A percentile compares a stretch with the other conserved stretches of the same genome.
These are phyloP conservation scores for Pythium folliculosum DNA, from an alignment of 352 stramenopile species.

Conservation along the genomic window DNA sequence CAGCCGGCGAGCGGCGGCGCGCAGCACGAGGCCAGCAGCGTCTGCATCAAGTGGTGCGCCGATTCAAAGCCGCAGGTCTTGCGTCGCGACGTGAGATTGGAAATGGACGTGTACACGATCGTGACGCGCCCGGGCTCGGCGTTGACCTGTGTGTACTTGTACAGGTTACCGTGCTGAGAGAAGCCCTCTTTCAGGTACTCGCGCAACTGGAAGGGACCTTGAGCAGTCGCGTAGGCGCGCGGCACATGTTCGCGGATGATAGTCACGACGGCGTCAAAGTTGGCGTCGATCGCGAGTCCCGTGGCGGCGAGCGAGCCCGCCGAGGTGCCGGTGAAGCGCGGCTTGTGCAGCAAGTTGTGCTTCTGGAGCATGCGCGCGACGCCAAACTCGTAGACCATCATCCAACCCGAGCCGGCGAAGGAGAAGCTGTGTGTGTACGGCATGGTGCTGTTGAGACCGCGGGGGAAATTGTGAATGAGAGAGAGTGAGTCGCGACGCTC, in stretches of 20 bases:
- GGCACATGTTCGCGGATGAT: constrained; percentile 32
- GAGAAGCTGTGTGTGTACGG: constrained; percentile 31
- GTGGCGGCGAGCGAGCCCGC: constrained; percentile 36
- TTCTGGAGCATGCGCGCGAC: constrained; percentile 43
- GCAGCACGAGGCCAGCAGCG: constrained; percentile 40
- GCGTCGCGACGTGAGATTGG: constrained; percentile 20
- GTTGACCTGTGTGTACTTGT: constrained; percentile 25
- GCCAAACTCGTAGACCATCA: constrained; percentile 47
- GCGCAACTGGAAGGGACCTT: constrained; percentile 34
- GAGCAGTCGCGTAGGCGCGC: neutral
- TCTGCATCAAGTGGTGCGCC: constrained; percentile 26
- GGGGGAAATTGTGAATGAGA: no score
- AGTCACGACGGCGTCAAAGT: constrained; percentile 38
- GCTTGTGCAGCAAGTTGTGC: constrained; percentile 12
- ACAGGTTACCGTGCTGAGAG: constrained; percentile 20
- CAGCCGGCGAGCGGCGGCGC: constrained; percentile 22
- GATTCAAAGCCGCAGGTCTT: constrained; percentile 32
- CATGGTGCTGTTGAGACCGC: neutral
- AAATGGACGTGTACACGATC: constrained; percentile 40
- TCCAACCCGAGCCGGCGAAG: constrained; percentile 41
- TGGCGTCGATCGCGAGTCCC: constrained; percentile 30
- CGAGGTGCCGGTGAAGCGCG: constrained; percentile 39
- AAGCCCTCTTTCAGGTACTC: constrained; percentile 26
- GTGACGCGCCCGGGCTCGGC: constrained; percentile 14
- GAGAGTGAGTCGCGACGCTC: no score